These are phyloP conservation scores for Porogramme epimiltina DNA, from an alignment of 1,284 basidiomycete species.

Conservation along the genomic window DNA sequence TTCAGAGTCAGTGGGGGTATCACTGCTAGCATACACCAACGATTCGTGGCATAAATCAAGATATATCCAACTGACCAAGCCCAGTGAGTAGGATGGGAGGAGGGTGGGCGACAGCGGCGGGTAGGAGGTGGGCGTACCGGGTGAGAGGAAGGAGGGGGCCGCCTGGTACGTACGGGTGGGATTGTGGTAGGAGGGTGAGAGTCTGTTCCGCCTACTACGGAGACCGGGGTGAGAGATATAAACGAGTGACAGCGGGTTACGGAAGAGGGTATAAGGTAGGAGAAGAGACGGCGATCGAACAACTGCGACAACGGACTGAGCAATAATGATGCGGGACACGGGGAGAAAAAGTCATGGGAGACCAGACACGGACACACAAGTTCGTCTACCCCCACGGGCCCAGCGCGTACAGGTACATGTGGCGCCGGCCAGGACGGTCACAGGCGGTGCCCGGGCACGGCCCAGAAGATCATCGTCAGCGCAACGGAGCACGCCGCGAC, in stretches of 20 bases:
- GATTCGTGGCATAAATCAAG: slow-evolving; percentile 19
- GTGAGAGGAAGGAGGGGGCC: slow-evolving; percentile 1
- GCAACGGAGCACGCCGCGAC: slow-evolving; percentile 71
- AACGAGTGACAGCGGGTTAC: slow-evolving; percentile 29
- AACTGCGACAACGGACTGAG: slow-evolving; percentile 20
- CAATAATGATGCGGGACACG: slow-evolving; percentile 18
- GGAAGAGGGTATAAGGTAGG: slow-evolving; percentile 28
- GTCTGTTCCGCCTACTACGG: neutral
- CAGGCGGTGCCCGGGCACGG: slow-evolving; percentile 87
- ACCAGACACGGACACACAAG: slow-evolving; percentile 5
- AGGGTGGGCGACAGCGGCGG: neutral
- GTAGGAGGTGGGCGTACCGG: slow-evolving; percentile 3
- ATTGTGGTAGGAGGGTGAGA: neutral
- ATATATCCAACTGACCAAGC: slow-evolving; percentile 13
- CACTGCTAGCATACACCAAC: slow-evolving; percentile 22
- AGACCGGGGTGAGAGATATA: slow-evolving; percentile 2
- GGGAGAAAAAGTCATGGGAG: neutral
- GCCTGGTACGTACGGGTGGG: no score
- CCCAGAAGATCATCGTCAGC: slow-evolving; percentile 89
- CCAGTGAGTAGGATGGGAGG: neutral
- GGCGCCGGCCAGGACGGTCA: slow-evolving; percentile 33
- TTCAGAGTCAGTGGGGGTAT: no score
- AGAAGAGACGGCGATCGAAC: slow-evolving; percentile 10
- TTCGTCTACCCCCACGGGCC: slow-evolving; percentile 6
- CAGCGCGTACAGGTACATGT: neutral